Percentiles rank a stretch among this genome's conserved stretches.
Conservation (phyloP, 345 rosid genomes). For the Aegle marmelos region DNA sequence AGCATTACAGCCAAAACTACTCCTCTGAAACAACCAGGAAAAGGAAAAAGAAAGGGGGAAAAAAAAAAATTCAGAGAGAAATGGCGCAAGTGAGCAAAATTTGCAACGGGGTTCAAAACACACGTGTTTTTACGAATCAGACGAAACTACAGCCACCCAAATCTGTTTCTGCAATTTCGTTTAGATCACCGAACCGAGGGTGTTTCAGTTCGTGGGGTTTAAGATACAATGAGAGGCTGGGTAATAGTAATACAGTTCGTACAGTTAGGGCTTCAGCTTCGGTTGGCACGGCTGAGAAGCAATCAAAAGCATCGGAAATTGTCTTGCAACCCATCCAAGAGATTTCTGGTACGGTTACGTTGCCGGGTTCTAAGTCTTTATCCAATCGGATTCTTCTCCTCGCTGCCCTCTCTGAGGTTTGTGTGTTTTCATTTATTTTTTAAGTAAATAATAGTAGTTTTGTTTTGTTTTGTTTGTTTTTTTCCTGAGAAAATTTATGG, state of each 20-base stretch:
- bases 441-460: no score
- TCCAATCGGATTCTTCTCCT: slow-evolving; percentile 93
- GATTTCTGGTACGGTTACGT: slow-evolving; percentile 73
- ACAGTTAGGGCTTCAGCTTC: slow-evolving; percentile 50
- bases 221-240: slow-evolving; percentile 22
- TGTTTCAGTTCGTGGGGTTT: slow-evolving; percentile 27
- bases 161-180: slow-evolving; percentile 29
- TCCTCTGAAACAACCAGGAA: no score
- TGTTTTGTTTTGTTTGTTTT: not conserved
- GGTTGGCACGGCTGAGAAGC: slow-evolving; percentile 60
- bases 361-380: slow-evolving; percentile 94
- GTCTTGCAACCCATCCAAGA: slow-evolving; percentile 79
- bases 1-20: not conserved
- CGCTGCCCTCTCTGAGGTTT: slow-evolving; percentile 88
- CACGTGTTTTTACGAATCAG: slow-evolving; percentile 27
- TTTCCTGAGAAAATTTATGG: not conserved
- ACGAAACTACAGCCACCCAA: slow-evolving; percentile 27
- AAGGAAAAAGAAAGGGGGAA: no score
- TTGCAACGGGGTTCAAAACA: slow-evolving; percentile 36
- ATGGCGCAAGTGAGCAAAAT: slow-evolving; percentile 69
- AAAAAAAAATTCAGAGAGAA: not conserved
- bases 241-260: slow-evolving; percentile 10
- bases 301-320: slow-evolving; percentile 63
- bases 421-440: not conserved
- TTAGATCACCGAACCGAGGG: slow-evolving; percentile 38